Evolutionary conservation across 345 rosid species (phyloP), one percentile per base, ranked within the genome.

Genomic region (Cardamine chenopodiifolia): DNA sequence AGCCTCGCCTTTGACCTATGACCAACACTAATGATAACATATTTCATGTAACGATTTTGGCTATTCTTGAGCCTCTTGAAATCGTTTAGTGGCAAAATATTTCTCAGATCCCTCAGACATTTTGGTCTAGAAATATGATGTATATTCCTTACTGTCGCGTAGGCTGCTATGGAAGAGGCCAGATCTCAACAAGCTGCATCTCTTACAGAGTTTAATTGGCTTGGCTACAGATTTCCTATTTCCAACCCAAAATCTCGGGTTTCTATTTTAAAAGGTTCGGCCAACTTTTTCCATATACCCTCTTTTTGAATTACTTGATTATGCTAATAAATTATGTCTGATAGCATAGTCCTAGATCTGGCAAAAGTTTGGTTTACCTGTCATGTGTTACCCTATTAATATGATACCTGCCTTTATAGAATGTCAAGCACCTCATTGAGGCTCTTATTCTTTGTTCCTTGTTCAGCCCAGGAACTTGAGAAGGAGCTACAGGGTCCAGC

Each of bases 91-190:
- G 45, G 37, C 22, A 6, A 77, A 48, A 17, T 48, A 13, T 57
- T 57, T 71, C 57, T 37, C 34, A 34, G 52, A 40, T 35, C 28
- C 20, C 26, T 34, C 44, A 15, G 14, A 64, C 54, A 28, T 37
- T 70, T 57, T 66, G 50, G 17, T 32, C 22, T 29, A 25, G 9
- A 35, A 70, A 37, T 63, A 56, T 55, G 54, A 56, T 56, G 20
- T 49, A 11, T 71, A 55, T 45, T 68, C 9, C 58, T 57, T 63
- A 59, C 53, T 63, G 28, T 58, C 28, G 8, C 64, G 70, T 81
- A 96, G 99, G 99, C 94, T 80, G 99, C 82, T 69, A 88, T 92
- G 94, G 94, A 94, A 15, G 99, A 92, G 84, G 99, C 96, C 63
- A 92, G 98, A 83, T 86, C 97, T 65, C 97, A 96, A 73, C 99